phyloP scores from a whole-genome alignment of 1,284 basidiomycete species.

The Tilletia indica region DNA sequence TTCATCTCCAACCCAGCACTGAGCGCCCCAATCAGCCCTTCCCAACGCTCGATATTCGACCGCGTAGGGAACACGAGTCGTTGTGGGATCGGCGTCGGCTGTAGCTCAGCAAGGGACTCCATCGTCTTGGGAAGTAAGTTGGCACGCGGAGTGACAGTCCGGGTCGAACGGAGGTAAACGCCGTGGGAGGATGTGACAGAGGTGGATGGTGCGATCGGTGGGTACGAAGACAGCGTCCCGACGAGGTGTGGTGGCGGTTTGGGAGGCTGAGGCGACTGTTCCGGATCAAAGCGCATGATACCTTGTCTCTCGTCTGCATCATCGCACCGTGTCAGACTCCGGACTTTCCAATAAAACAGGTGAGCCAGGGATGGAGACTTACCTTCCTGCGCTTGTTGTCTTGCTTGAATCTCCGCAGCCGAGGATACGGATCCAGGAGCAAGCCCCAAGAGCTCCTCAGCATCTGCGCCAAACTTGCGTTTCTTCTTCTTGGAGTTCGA shows the following conservation, averaged over 20 bases:
- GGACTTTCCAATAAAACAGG: not conserved
- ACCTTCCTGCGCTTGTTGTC: slow-evolving; percentile 11
- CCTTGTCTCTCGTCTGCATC: slow-evolving; percentile 42
- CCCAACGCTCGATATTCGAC: slow-evolving; percentile 54
- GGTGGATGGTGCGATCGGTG: slow-evolving; percentile 39
- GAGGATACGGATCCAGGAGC: not conserved
- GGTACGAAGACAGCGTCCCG: slow-evolving; percentile 49
- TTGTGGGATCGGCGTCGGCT: slow-evolving; percentile 36
- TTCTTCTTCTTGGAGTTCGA: slow-evolving; percentile 2
- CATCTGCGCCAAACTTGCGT: slow-evolving; percentile 15
- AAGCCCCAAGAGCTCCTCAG: not conserved
- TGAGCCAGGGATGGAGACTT: not conserved
- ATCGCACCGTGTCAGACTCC: not conserved
- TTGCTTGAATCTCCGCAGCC: slow-evolving; percentile 9
- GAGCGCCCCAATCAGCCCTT: slow-evolving; percentile 53
- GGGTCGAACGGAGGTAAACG: slow-evolving; percentile 50
- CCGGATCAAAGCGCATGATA: slow-evolving; percentile 46
- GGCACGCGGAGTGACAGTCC: slow-evolving; percentile 49
- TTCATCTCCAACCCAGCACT: slow-evolving; percentile 52
- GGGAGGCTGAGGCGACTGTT: slow-evolving; percentile 30
- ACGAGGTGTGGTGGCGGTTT: slow-evolving; percentile 45
- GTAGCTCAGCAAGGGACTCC: slow-evolving; percentile 43
- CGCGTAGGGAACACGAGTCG: slow-evolving; percentile 51
- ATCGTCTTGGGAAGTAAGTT: slow-evolving; percentile 40
- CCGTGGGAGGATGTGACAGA: slow-evolving; percentile 45